These are phyloP conservation scores for Lizonia empirigonia DNA, from an alignment of 2,329 filamentous ascomycete genomes.

Conservation along the genomic window DNA sequence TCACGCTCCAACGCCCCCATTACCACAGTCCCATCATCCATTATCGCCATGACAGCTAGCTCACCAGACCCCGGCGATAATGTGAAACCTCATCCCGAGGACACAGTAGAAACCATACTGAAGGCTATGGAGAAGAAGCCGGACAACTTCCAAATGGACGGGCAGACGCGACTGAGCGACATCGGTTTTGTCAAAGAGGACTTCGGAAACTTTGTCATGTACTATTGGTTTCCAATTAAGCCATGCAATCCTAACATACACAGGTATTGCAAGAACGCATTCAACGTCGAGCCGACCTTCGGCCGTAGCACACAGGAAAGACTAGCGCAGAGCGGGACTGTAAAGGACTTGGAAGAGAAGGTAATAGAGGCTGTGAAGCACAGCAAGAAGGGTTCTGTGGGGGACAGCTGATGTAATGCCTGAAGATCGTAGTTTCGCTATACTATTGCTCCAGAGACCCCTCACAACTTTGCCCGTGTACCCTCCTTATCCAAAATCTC, in stretches of 20 bases:
- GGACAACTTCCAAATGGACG: neutral
- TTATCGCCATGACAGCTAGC: neutral
- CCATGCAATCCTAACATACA: neutral
- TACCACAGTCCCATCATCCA: neutral
- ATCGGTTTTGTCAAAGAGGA: constrained; percentile 8
- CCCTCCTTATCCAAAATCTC: constrained; percentile 25
- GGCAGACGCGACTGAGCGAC: constrained; percentile 7
- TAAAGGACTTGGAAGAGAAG: constrained; percentile 7
- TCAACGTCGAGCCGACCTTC: constrained; percentile 10
- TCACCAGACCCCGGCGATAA: constrained; percentile 3
- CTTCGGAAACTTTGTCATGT: constrained; percentile 10
- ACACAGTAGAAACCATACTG: constrained; percentile 10
- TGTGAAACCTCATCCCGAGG: constrained; percentile 1
- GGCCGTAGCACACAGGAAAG: constrained; percentile 6
- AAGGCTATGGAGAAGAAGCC: constrained; percentile 16
- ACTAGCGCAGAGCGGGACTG: constrained; percentile 5
- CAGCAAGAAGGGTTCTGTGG: constrained; percentile 1
- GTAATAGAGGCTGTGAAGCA: constrained; percentile 3
- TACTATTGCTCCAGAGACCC: neutral
- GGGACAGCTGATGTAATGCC: neutral
- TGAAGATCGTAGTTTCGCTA: neutral
- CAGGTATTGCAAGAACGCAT: constrained; percentile 9
- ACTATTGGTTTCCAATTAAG: neutral
- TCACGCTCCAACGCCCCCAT: neutral
- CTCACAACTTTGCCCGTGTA: constrained; percentile 16